Conservation (phyloP, 805 yeast species). For the Clavispora fructus region DNA sequence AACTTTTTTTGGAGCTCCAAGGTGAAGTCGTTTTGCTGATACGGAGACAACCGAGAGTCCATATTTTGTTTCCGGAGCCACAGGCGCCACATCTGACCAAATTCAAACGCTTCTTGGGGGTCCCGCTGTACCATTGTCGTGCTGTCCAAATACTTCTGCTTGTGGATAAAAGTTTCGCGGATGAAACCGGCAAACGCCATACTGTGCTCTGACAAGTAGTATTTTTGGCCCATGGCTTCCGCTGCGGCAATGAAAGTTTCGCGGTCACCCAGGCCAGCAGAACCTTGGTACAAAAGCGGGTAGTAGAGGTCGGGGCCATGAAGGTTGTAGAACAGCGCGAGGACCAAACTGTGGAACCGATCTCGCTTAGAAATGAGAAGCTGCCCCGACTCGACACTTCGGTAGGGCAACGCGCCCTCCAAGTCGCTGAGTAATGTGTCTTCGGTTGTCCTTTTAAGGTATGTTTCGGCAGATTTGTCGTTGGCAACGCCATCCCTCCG, state of each 20-base stretch:
- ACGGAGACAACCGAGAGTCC: conserved; percentile 29
- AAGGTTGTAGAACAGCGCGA: conserved; percentile 34
- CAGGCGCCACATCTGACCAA: conserved; percentile 20
- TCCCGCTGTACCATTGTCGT: conserved; percentile 30
- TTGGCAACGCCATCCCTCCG: conserved; percentile 18
- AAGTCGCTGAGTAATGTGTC: conserved; percentile 19
- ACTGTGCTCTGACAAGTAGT: conserved; percentile 19
- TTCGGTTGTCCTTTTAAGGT: conserved; percentile 3
- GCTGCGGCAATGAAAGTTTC: conserved; percentile 41
- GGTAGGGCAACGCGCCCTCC: conserved; percentile 31
- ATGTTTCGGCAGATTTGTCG: conserved; percentile 4
- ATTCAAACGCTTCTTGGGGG: conserved; percentile 19
- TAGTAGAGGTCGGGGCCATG: conserved; percentile 34
- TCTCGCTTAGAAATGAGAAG: conserved; percentile 28
- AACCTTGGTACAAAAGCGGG: conserved; percentile 36
- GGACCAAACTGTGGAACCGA: conserved; percentile 27
- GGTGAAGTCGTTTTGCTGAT: conserved; percentile 24
- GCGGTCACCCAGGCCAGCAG: conserved; percentile 41
- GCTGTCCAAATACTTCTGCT: conserved; percentile 17
- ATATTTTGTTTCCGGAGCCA: conserved; percentile 19
- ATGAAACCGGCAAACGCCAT: conserved; percentile 13
- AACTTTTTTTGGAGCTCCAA: conserved; percentile 18
- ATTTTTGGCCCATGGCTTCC: conserved; percentile 28
- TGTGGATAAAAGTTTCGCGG: conserved; percentile 2
- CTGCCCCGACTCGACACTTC: conserved; percentile 38